These are phyloP conservation scores for Jaapia argillacea DNA, from an alignment of 768 basidiomycete species.

Conservation along the genomic window DNA sequence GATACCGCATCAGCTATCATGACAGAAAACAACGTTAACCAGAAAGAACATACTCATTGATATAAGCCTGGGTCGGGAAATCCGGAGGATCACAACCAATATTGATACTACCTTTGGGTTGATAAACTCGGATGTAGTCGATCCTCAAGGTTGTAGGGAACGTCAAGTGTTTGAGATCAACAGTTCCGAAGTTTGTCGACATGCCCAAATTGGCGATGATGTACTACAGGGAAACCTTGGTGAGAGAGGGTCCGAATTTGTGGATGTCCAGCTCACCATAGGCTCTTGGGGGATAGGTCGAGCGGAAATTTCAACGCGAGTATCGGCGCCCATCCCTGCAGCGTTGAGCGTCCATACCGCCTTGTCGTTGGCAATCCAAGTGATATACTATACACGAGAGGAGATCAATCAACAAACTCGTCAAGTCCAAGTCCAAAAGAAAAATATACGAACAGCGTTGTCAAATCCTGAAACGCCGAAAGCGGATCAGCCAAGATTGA, in stretches of 20 bases:
- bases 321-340: slow-evolving; percentile 49
- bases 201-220: slow-evolving; percentile 52
- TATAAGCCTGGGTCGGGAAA: slow-evolving; percentile 72
- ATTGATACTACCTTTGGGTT: slow-evolving; percentile 35
- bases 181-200: slow-evolving; percentile 45
- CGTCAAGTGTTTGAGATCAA: slow-evolving; percentile 40
- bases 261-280: slow-evolving; percentile 37
- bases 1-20: neutral
- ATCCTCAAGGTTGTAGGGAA: slow-evolving; percentile 57
- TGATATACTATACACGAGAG: slow-evolving; percentile 51
- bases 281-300: slow-evolving; percentile 78
- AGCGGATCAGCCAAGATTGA: too few relatives aligned
- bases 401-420: neutral
- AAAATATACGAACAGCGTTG: neutral
- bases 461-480: too few relatives aligned
- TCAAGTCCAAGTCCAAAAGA: neutral
- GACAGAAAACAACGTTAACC: neutral
- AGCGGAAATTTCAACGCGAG: slow-evolving; percentile 46
- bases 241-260: neutral
- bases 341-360: slow-evolving; percentile 63
- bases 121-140: slow-evolving; percentile 80
- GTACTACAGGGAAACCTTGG: slow-evolving; percentile 24
- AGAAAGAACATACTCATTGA: slow-evolving; percentile 42
- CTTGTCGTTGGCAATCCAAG: slow-evolving; percentile 60
- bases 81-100: slow-evolving; percentile 61